phyloP scores from a whole-genome alignment of 2,329 filamentous ascomycete species.

The Xylariales sp. region DNA sequence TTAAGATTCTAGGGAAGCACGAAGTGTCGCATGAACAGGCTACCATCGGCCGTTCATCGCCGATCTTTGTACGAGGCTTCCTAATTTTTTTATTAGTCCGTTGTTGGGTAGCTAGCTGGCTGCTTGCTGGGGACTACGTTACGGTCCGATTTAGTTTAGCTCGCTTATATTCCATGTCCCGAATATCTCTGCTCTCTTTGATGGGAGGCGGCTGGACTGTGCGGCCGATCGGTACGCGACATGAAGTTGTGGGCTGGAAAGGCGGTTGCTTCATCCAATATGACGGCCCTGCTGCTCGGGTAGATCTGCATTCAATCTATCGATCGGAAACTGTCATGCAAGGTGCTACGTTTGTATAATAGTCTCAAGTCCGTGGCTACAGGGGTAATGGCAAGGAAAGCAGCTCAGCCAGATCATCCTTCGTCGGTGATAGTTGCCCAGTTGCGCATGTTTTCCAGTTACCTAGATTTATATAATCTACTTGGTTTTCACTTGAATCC shows the following conservation, averaged over 20 bases:
- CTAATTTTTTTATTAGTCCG: background rate
- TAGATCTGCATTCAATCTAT: slow-evolving; percentile 47
- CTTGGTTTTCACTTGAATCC: background rate
- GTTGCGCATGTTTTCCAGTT: background rate
- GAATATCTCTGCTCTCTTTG: slow-evolving; percentile 5
- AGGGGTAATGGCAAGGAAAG: background rate
- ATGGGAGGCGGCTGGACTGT: slow-evolving; percentile 44
- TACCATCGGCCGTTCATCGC: background rate
- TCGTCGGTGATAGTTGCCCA: background rate
- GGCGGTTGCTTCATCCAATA: slow-evolving; percentile 2
- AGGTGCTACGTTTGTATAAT: slow-evolving; percentile 30
- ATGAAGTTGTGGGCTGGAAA: slow-evolving; percentile 11
- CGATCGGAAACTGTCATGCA: slow-evolving; percentile 44
- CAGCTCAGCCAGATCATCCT: background rate
- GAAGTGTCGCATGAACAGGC: background rate
- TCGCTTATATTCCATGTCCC: slow-evolving; percentile 11
- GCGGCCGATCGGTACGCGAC: slow-evolving; percentile 33
- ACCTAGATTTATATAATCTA: background rate
- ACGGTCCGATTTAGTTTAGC: background rate
- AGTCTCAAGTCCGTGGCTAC: background rate
- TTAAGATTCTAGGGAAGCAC: slow-evolving; percentile 2
- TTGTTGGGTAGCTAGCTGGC: background rate
- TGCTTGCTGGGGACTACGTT: background rate
- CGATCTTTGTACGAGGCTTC: background rate
- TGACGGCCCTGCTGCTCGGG: slow-evolving; percentile 10